Evolutionary conservation across 495 filamentous ascomycete genomes (phyloP).

Genomic region (Neurospora sp.): DNA sequence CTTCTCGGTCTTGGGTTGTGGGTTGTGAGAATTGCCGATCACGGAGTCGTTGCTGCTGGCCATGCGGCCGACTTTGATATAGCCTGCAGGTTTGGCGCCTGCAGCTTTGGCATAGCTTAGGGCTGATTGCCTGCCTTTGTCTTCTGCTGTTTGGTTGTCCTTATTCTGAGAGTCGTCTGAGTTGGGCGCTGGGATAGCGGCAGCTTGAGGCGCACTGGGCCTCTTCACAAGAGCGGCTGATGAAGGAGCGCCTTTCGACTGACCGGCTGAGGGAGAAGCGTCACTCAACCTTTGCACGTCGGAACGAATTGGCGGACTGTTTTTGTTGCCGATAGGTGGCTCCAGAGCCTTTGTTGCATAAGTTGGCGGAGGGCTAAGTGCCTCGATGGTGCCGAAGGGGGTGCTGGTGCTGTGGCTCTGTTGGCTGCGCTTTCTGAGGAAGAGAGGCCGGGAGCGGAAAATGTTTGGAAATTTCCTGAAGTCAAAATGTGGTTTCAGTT

Average conservation of each 20-base stretch:
- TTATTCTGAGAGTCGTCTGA: background rate
- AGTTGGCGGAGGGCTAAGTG: background rate
- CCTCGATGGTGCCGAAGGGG: background rate
- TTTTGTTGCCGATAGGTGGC: background rate
- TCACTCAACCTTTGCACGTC: background rate
- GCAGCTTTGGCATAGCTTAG: too few species aligned
- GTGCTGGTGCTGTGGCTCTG: background rate
- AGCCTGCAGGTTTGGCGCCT: background rate
- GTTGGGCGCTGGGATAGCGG: background rate
- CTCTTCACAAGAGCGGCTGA: background rate
- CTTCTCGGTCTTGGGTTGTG: constrained; percentile 2
- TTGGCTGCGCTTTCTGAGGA: background rate
- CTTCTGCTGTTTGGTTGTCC: background rate
- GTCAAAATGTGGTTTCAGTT: background rate
- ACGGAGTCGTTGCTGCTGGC: background rate
- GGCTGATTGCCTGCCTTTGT: too few species aligned
- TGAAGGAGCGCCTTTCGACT: background rate
- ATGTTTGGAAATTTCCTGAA: constrained; percentile 23
- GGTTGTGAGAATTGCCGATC: constrained; percentile 14
- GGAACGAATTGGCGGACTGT: background rate
- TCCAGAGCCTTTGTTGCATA: background rate
- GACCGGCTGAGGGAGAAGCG: background rate
- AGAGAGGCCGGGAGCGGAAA: constrained; percentile 28
- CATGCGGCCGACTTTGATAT: constrained; percentile 10
- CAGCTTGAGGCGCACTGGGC: background rate